phyloP scores from a whole-genome alignment of 1,284 basidiomycete genomes.

The Tilletiopsis washingtonensis region DNA sequence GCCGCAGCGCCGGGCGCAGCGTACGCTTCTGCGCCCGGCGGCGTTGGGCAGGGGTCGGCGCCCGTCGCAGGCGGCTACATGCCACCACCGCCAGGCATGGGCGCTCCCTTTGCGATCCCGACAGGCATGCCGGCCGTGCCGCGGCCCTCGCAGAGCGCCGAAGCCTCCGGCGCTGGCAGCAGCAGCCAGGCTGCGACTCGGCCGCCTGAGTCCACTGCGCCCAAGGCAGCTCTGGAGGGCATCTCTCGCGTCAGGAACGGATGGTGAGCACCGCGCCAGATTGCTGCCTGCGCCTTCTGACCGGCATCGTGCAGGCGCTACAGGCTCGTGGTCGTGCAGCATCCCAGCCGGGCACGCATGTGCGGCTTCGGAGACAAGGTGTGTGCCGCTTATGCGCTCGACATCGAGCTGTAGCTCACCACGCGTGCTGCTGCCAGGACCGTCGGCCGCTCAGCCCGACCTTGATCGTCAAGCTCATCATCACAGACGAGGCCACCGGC shows the following conservation, averaged over 20 bases:
- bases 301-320: slow-evolving; percentile 13
- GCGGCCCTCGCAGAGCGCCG: background rate
- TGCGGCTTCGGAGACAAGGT: slow-evolving; percentile 39
- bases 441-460: slow-evolving; percentile 38
- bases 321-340: slow-evolving; percentile 30
- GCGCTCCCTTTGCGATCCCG: background rate
- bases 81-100: background rate
- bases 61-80: background rate
- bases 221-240: slow-evolving; percentile 1
- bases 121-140: background rate
- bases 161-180: background rate
- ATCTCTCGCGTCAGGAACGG: slow-evolving; percentile 2
- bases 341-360: slow-evolving; percentile 35
- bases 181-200: background rate
- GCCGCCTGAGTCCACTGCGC: background rate
- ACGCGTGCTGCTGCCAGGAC: slow-evolving; percentile 12
- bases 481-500: slow-evolving; percentile 28
- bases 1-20: background rate
- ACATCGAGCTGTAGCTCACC: background rate
- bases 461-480: slow-evolving; percentile 32
- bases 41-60: background rate
- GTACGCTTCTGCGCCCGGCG: background rate
- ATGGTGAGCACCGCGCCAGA: background rate
- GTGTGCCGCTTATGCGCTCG: background rate
- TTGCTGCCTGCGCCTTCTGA: background rate